These are phyloP conservation scores for Boletus vinaceobasis DNA, from an alignment of 768 basidiomycete species.

Conservation along the genomic window DNA sequence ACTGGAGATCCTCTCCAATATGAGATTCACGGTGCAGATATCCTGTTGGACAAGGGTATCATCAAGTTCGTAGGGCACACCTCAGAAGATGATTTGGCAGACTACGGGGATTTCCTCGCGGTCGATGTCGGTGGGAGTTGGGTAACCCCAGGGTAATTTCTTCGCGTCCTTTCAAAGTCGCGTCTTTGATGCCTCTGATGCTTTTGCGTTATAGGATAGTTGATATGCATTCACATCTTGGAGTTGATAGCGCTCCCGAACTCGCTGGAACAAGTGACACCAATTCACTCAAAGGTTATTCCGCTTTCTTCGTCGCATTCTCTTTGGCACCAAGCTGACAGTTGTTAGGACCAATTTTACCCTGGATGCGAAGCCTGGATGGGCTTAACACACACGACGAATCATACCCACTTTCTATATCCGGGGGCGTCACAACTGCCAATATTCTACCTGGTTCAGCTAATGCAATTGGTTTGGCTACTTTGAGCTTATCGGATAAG, in stretches of 20 bases:
- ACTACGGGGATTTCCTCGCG: constrained; percentile 44
- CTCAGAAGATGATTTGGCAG: constrained; percentile 32
- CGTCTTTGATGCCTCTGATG: constrained; percentile 41
- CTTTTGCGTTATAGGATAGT: constrained; percentile 38
- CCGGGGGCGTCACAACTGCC: constrained; percentile 86
- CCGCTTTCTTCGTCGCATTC: neutral
- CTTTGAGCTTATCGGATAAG: constrained; percentile 21
- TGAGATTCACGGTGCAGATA: constrained; percentile 34
- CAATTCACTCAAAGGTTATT: constrained; percentile 54
- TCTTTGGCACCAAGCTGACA: neutral
- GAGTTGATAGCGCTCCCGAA: constrained; percentile 60
- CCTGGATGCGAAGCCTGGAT: constrained; percentile 81
- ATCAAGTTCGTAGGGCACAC: constrained; percentile 41
- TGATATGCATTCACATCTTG: constrained; percentile 79
- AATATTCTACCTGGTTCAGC: constrained; percentile 76
- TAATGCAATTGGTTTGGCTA: constrained; percentile 63
- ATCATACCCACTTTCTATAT: constrained; percentile 65
- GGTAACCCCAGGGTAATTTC: constrained; percentile 63
- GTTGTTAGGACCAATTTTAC: constrained; percentile 50
- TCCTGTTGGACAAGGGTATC: constrained; percentile 40
- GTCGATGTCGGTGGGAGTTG: constrained; percentile 63
- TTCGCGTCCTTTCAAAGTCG: constrained; percentile 19
- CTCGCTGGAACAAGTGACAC: constrained; percentile 52
- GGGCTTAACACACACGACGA: constrained; percentile 86
- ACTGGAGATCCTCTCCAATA: constrained; percentile 41